Percentiles rank a stretch among this genome's conserved stretches.
Evolutionary conservation across 2,329 filamentous ascomycete species (phyloP).

Genomic region (Colletotrichum chrysophilum): DNA sequence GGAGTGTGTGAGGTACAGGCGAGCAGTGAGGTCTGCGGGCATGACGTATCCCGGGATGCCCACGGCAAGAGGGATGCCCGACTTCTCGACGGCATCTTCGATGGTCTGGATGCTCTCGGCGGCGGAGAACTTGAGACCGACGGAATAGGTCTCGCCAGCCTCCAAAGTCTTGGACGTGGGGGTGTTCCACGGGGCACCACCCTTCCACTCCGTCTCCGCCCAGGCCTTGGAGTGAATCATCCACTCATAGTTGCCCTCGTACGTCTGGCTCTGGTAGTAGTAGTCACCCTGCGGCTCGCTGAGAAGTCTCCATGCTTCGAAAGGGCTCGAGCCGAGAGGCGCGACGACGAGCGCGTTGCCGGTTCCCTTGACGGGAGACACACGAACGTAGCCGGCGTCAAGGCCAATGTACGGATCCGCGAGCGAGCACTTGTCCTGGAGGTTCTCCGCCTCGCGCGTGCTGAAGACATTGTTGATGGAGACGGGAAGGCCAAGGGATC

Average conservation of each 20-base stretch:
- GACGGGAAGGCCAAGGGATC: slow-evolving; percentile 61
- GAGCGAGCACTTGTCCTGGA: slow-evolving; percentile 56
- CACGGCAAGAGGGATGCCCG: slow-evolving; percentile 52
- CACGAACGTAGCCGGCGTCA: slow-evolving; percentile 61
- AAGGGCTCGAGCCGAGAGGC: slow-evolving; percentile 46
- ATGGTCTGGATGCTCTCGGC: slow-evolving; percentile 46
- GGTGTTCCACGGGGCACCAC: slow-evolving; percentile 55
- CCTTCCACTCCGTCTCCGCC: slow-evolving; percentile 61
- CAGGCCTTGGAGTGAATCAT: slow-evolving; percentile 58
- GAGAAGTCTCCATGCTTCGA: slow-evolving; percentile 63
- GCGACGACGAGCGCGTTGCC: slow-evolving; percentile 61
- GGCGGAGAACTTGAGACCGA: slow-evolving; percentile 57
- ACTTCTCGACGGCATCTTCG: slow-evolving; percentile 48
- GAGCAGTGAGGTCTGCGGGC: slow-evolving; percentile 48
- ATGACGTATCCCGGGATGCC: slow-evolving; percentile 62
- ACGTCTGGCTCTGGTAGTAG: slow-evolving; percentile 57
- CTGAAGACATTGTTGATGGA: slow-evolving; percentile 70
- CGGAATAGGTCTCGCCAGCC: slow-evolving; percentile 48
- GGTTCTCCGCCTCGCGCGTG: slow-evolving; percentile 50
- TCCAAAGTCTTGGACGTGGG: slow-evolving; percentile 51
- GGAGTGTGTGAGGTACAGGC: slow-evolving; percentile 48
- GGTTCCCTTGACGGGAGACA: slow-evolving; percentile 53
- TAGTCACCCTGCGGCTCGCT: slow-evolving; percentile 45
- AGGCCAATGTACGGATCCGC: slow-evolving; percentile 66
- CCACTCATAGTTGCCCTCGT: slow-evolving; percentile 68